These are phyloP conservation scores for Candida sojae DNA, from an alignment of 1,139 yeast genomes.

Conservation along the genomic window DNA sequence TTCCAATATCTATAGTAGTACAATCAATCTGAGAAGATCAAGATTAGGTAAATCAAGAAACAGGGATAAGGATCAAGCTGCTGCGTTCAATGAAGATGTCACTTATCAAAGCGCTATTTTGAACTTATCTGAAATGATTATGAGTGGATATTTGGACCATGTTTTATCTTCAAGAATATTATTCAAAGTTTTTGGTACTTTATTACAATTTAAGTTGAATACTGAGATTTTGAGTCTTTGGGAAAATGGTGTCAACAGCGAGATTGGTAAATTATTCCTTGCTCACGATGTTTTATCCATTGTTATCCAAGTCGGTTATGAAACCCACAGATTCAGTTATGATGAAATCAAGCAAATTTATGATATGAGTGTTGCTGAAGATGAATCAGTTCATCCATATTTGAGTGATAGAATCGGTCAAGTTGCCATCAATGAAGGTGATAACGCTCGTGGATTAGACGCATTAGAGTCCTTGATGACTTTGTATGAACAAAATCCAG, in stretches of 20 bases:
- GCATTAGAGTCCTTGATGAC: constrained; percentile 39
- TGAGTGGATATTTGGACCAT: constrained; percentile 32
- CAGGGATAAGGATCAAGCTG: constrained; percentile 42
- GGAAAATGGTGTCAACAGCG: constrained; percentile 45
- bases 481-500: constrained; percentile 23
- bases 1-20: constrained; percentile 7
- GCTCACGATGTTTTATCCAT: constrained; percentile 69
- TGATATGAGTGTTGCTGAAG: constrained; percentile 33
- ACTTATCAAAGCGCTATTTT: constrained; percentile 36
- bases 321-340: constrained; percentile 60
- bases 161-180: constrained; percentile 26
- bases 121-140: constrained; percentile 32
- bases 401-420: constrained; percentile 42
- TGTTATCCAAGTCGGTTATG: constrained; percentile 67
- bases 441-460: constrained; percentile 43
- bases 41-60: constrained; percentile 24
- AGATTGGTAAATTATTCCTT: constrained; percentile 30
- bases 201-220: constrained; percentile 32
- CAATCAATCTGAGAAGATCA: constrained; percentile 9
- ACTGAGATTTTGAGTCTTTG: constrained; percentile 41
- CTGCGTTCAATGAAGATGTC: constrained; percentile 30
- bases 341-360: constrained; percentile 50
- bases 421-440: constrained; percentile 41
- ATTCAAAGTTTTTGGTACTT: constrained; percentile 27
- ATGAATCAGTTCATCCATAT: constrained; percentile 22